These are phyloP conservation scores for Xylaria cubensis DNA, from an alignment of 495 filamentous ascomycete genomes.

Conservation along the genomic window DNA sequence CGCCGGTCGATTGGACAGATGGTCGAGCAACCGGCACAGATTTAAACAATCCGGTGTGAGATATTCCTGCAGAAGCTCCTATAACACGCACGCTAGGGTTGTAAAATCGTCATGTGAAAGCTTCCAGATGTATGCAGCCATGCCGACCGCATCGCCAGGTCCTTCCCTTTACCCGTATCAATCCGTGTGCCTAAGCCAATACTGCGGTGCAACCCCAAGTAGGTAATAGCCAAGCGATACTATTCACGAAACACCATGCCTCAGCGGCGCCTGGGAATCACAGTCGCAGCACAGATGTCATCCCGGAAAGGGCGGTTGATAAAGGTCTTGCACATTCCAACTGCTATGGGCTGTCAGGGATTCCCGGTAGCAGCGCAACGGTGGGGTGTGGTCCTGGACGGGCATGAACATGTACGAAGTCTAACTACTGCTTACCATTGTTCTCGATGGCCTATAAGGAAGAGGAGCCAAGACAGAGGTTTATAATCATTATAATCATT, in stretches of 20 bases:
- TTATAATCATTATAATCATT: constrained; percentile 6
- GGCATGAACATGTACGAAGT: neutral
- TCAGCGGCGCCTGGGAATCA: neutral
- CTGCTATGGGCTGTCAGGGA: neutral
- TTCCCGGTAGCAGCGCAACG: constrained; percentile 11
- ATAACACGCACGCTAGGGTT: constrained; percentile 7
- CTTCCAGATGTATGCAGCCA: constrained; percentile 26
- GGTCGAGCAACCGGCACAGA: constrained; percentile 36
- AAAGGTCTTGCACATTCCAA: neutral
- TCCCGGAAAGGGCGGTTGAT: neutral
- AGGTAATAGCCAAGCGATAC: constrained; percentile 22
- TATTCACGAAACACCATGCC: constrained; percentile 8
- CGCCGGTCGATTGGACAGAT: constrained; percentile 34
- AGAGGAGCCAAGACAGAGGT: constrained; percentile 9
- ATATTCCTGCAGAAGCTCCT: constrained; percentile 32
- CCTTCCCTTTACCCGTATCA: constrained; percentile 19
- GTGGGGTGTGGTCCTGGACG: constrained; percentile 7
- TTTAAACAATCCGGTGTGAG: constrained; percentile 43
- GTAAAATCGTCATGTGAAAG: constrained; percentile 36
- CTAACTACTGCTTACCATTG: constrained; percentile 9
- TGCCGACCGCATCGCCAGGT: constrained; percentile 26
- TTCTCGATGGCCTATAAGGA: constrained; percentile 16
- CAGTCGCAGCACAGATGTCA: neutral
- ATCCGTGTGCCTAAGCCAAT: neutral
- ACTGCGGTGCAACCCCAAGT: constrained; percentile 27